A percentile compares a stretch with the other conserved stretches of the same genome.
Conservation (phyloP, 495 filamentous ascomycete species). For the Trichoderma orchidacearum region DNA sequence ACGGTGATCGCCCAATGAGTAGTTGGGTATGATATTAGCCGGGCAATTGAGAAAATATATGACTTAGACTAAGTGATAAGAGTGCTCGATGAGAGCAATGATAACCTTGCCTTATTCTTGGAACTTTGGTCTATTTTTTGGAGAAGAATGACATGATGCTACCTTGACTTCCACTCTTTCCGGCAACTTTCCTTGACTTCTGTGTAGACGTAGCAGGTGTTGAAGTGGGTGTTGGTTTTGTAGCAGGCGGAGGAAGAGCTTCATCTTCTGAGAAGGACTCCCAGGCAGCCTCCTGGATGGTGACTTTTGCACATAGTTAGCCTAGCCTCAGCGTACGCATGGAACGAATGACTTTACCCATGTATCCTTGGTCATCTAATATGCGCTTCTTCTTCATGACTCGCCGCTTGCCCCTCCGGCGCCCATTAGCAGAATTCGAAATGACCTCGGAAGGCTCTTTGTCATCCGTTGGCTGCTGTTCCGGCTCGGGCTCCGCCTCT, state of each 20-base stretch:
- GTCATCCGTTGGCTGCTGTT: slow-evolving; percentile 21
- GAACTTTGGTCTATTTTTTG: slow-evolving; percentile 72
- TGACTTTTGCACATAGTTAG: slow-evolving; percentile 44
- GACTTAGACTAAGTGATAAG: no score
- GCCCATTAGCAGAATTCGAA: slow-evolving; percentile 44
- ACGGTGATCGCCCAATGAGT: background rate
- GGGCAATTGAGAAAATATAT: no score
- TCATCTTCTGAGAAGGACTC: slow-evolving; percentile 95
- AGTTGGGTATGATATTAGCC: background rate
- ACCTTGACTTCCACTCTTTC: slow-evolving; percentile 52
- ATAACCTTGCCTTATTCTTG: no score
- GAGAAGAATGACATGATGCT: slow-evolving; percentile 92
- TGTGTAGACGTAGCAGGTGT: slow-evolving; percentile 12
- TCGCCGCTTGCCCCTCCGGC: slow-evolving; percentile 65
- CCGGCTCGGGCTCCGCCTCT: slow-evolving; percentile 18
- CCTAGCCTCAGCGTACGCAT: background rate
- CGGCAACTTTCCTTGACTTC: slow-evolving; percentile 44
- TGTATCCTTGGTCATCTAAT: slow-evolving; percentile 87
- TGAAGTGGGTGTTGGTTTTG: slow-evolving; percentile 14
- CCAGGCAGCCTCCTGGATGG: slow-evolving; percentile 77
- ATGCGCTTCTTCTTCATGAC: slow-evolving; percentile 82
- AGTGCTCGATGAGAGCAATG: no score
- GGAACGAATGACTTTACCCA: slow-evolving; percentile 43
- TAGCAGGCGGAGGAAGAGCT: slow-evolving; percentile 46
- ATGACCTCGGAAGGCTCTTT: slow-evolving; percentile 34